Evolutionary conservation across 2,329 filamentous ascomycete species (phyloP), one percentile per base, ranked within the genome.

Genomic region (Cadophora sp.): DNA sequence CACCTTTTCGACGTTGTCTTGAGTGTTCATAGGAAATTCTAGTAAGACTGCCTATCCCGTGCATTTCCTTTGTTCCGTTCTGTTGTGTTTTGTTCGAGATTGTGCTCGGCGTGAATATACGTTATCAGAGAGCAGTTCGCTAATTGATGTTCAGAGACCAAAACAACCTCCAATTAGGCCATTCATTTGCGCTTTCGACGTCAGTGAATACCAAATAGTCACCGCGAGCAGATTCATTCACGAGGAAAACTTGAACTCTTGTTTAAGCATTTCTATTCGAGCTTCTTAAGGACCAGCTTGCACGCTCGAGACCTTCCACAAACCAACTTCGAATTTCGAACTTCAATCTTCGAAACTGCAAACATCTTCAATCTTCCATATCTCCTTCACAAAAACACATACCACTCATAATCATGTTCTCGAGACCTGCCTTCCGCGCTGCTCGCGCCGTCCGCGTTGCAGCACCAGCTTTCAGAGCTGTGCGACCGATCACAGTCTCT

Each of bases 401-500:
- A 51, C 24, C 51, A n/a, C 62, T 40, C 46, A 16, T 59, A 51
- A 74, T 48, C 16, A 76, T 76, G 74, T 73, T 74, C 62, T 70
- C 71, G 34, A 69, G 73, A 61, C 68, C 69, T 56, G 59, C 71
- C 37, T 55, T 74, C 46, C 71, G 73, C 29, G 67, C 65, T 62
- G 61, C 64, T 29, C 67, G 65, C 51, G 34, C 67, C 9, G 26
- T 48, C 26, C 65, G 67, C 22, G 61, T 66, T 60, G 65, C 67
- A 43, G 46, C 68, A 26, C 27, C 70, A 8, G 27, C 53, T n/a
- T 56, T 69, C 60, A 74, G 69, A 62, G 69, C 71, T 29, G 58
- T 72, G 12, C 69, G 73, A 27, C 70, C 73, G n/a, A 76, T 77
- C 67, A 72, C 71, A n/a, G 64, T 68, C 43, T 69, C 62, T 6